Conservation (phyloP, 78 protist genomes). For the Monosiga brevicollis region DNA sequence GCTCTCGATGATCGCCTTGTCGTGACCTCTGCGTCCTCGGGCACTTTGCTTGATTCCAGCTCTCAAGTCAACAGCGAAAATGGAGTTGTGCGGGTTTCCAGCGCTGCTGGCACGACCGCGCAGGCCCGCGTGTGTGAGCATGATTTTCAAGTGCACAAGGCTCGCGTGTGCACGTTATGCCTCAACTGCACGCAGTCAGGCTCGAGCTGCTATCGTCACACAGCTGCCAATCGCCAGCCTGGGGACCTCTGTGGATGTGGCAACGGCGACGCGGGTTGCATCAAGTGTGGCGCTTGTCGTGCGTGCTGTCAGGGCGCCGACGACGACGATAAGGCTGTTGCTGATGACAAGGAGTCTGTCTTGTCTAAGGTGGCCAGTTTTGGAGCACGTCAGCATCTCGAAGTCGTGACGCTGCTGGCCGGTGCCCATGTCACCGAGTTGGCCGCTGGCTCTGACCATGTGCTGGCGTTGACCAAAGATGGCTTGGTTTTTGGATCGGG, state of each 20-base stretch:
- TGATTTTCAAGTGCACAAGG: neutral
- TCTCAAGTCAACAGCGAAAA: neutral
- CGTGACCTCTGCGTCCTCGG: too few relatives aligned
- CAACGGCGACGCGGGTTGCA: neutral
- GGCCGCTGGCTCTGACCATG: neutral
- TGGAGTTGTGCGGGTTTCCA: neutral
- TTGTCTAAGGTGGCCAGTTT: too few relatives aligned
- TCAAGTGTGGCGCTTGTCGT: neutral
- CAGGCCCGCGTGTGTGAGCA: neutral
- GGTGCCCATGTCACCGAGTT: neutral
- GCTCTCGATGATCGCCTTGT: neutral
- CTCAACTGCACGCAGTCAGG: neutral
- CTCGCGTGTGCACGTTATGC: neutral
- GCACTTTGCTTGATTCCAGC: too few relatives aligned
- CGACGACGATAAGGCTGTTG: neutral
- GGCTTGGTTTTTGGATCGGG: neutral
- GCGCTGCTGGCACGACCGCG: neutral
- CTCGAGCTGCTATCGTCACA: neutral
- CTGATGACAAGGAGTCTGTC: neutral
- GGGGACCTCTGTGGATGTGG: neutral
- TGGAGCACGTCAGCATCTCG: neutral
- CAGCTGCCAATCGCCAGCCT: neutral
- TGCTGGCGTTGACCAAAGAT: neutral
- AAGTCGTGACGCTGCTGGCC: neutral
- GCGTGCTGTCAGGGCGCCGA: neutral